Evolutionary conservation across 2,329 filamentous ascomycete species (phyloP).

Genomic region (Hymenoscyphus infarciens): DNA sequence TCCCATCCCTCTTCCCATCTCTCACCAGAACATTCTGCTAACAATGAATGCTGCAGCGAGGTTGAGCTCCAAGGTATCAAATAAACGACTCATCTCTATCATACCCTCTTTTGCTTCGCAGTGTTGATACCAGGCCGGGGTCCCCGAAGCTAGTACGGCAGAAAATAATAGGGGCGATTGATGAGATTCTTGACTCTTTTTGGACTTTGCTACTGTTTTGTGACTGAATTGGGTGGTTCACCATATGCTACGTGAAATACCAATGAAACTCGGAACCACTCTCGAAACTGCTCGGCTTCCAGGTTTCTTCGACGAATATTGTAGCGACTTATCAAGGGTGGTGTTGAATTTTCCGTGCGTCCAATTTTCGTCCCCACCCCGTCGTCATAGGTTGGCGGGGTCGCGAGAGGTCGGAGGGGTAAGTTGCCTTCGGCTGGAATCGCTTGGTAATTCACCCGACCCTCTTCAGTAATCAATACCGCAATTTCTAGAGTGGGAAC

Average conservation of each 20-base stretch:
- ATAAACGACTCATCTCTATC: conserved; percentile 28
- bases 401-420: neutral
- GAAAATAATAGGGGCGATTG: neutral
- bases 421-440: neutral
- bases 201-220: neutral
- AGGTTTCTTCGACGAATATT: too few relatives aligned
- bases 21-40: conserved; percentile 13
- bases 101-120: conserved; percentile 10
- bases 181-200: neutral
- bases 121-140: conserved; percentile 16
- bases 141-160: conserved; percentile 15
- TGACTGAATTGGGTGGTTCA: too few relatives aligned
- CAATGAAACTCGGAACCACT: too few relatives aligned
- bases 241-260: too few relatives aligned
- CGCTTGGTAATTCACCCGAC: neutral
- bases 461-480: neutral
- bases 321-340: neutral
- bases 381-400: neutral
- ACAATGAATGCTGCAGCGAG: conserved; percentile 46
- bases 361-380: neutral
- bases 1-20: neutral
- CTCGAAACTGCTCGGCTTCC: too few relatives aligned
- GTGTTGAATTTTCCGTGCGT: neutral
- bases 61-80: conserved; percentile 66
- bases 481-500: neutral